Evolutionary conservation across 192 early-diverging fungal species (phyloP).

Genomic region (Coemansia sp.): DNA sequence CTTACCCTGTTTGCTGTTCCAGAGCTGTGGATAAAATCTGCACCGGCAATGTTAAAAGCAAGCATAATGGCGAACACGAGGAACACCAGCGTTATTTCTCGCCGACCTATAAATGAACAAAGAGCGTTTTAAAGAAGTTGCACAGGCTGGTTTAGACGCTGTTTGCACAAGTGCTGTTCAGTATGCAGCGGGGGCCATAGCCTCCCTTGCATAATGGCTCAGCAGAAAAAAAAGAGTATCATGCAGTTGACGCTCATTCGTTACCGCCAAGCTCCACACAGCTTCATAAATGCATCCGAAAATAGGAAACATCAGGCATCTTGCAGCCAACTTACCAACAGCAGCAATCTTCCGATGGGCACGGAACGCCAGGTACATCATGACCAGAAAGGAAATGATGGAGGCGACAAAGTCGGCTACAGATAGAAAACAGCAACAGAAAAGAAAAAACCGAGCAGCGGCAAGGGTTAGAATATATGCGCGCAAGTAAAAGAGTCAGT

Average conservation of each 20-base stretch:
- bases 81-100: conserved; percentile 53
- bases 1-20: conserved; percentile 45
- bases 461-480: background rate
- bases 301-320: conserved; percentile 4
- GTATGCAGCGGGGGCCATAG: background rate
- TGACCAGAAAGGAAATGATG: conserved; percentile 42
- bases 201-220: background rate
- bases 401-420: conserved; percentile 56
- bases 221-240: background rate
- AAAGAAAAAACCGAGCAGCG: background rate
- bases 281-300: background rate
- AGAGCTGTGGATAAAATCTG: conserved; percentile 35
- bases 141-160: background rate
- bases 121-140: background rate
- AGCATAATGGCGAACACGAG: conserved; percentile 40
- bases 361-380: conserved; percentile 43
- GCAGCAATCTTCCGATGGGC: conserved; percentile 53
- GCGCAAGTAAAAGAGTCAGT: background rate
- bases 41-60: conserved; percentile 44
- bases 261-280: background rate
- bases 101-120: conserved; percentile 41
- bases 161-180: background rate
- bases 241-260: background rate
- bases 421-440: background rate
- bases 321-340: conserved; percentile 44